Conservation (phyloP, 768 basidiomycete genomes). For the Paxillus rubicundulus region DNA sequence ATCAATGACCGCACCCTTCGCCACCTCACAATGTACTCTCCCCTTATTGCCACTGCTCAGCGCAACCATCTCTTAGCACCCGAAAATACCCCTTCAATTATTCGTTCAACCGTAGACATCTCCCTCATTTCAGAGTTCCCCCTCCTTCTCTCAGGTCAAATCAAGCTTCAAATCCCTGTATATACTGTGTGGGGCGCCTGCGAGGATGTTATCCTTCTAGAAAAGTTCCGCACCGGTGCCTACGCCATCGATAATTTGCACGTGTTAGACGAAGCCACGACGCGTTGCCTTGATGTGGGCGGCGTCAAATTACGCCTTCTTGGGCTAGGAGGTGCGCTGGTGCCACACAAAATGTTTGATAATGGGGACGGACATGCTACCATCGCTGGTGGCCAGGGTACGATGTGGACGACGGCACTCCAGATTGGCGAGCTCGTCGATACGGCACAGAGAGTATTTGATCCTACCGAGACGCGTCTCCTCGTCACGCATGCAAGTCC, state of each 20-base stretch:
- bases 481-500: conserved; percentile 91
- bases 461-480: conserved; percentile 89
- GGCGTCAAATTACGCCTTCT: conserved; percentile 91
- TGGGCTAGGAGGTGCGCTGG: conserved; percentile 94
- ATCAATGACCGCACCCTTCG: conserved; percentile 96
- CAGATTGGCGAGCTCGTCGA: conserved; percentile 98
- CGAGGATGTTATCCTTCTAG: conserved; percentile 90
- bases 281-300: conserved; percentile 85
- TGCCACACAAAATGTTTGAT: conserved; percentile 92
- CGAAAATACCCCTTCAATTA: conserved; percentile 63
- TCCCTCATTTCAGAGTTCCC: conserved; percentile 93
- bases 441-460: conserved; percentile 92
- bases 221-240: conserved; percentile 83
- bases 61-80: conserved; percentile 72
- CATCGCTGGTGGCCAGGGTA: conserved; percentile 97
- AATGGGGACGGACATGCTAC: conserved; percentile 92
- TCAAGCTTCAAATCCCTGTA: conserved; percentile 90
- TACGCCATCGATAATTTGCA: conserved; percentile 89
- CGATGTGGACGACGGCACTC: conserved; percentile 97
- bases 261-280: conserved; percentile 94
- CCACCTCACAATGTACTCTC: conserved; percentile 95
- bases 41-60: conserved; percentile 81
- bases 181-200: conserved; percentile 98
- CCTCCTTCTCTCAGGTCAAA: conserved; percentile 81
- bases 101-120: conserved; percentile 73